phyloP scores from a whole-genome alignment of 1,284 basidiomycete genomes.

The Omphalotus olearius region DNA sequence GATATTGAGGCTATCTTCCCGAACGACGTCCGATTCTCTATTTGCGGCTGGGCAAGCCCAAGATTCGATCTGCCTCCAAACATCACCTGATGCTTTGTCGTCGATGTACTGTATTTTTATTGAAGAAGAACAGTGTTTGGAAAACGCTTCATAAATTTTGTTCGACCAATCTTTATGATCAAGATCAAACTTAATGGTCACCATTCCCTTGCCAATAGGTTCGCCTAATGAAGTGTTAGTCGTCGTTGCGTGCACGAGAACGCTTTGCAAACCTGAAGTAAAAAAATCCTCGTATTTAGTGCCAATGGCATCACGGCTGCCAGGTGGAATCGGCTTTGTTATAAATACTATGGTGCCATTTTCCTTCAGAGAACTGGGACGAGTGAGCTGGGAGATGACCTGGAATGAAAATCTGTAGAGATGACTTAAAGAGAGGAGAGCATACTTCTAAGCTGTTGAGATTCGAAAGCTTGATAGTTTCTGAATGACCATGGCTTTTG shows the following conservation, averaged over 20 bases:
- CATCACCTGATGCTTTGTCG: not conserved
- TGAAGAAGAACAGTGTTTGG: not conserved
- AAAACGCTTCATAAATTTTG: conserved; percentile 7
- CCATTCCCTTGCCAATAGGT: conserved; percentile 9
- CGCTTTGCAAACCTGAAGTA: not conserved
- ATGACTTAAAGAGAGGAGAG: not conserved
- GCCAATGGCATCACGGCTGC: not conserved
- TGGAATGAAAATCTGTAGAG: not conserved
- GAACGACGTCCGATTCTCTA: conserved; percentile 2
- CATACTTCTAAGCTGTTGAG: not conserved
- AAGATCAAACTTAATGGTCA: conserved; percentile 16
- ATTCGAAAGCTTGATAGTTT: not conserved
- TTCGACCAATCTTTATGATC: conserved; percentile 6
- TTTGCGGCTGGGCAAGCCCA: not conserved
- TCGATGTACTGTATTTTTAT: not conserved
- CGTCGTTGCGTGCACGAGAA: too few species aligned
- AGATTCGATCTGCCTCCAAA: not conserved
- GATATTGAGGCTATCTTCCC: conserved; percentile 7
- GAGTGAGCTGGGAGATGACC: not conserved
- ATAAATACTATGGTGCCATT: not conserved
- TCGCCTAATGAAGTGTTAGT: conserved; percentile 4
- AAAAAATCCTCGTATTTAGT: not conserved
- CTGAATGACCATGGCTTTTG: not conserved
- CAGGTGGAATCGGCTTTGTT: not conserved
- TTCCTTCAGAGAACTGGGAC: not conserved